Conservation (phyloP, 352 stramenopile genomes). For the Pseudoperonospora humuli region DNA sequence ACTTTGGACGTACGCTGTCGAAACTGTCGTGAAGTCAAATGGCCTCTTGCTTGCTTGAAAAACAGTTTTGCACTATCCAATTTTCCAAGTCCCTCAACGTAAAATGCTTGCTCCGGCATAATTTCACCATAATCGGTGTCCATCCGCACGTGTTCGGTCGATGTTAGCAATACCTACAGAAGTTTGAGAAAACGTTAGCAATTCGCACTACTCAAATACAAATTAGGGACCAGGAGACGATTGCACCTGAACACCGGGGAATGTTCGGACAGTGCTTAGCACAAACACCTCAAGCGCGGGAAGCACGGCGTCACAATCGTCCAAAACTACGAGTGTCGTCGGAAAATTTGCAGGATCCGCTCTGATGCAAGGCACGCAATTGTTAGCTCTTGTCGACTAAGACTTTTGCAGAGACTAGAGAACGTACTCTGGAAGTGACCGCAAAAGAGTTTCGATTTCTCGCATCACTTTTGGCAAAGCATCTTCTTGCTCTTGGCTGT, state of each 20-base stretch:
- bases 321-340: slow-evolving; percentile 39
- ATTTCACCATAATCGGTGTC: slow-evolving; percentile 4
- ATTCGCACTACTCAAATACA: too few relatives aligned
- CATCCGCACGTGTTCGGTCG: slow-evolving; percentile 23
- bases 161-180: slow-evolving; percentile 31
- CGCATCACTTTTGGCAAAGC: slow-evolving; percentile 21
- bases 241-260: slow-evolving; percentile 38
- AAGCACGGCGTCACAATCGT: slow-evolving; percentile 50
- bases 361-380: slow-evolving; percentile 9
- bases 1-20: slow-evolving; percentile 29
- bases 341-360: slow-evolving; percentile 14
- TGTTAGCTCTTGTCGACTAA: slow-evolving; percentile 2
- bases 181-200: background rate
- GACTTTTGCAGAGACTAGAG: background rate
- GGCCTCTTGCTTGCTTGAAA: slow-evolving; percentile 31
- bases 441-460: slow-evolving; percentile 24
- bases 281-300: slow-evolving; percentile 39
- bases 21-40: slow-evolving; percentile 32
- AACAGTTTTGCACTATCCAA: slow-evolving; percentile 40
- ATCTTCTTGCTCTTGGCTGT: slow-evolving; percentile 19
- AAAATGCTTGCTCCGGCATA: slow-evolving; percentile 19
- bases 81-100: slow-evolving; percentile 31
- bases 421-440: slow-evolving; percentile 31
- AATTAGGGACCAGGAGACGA: too few relatives aligned
- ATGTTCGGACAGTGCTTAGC: slow-evolving; percentile 27